Evolutionary conservation across 345 rosid genomes (phyloP).

Genomic region (Xanthoceras sorbifolium): DNA sequence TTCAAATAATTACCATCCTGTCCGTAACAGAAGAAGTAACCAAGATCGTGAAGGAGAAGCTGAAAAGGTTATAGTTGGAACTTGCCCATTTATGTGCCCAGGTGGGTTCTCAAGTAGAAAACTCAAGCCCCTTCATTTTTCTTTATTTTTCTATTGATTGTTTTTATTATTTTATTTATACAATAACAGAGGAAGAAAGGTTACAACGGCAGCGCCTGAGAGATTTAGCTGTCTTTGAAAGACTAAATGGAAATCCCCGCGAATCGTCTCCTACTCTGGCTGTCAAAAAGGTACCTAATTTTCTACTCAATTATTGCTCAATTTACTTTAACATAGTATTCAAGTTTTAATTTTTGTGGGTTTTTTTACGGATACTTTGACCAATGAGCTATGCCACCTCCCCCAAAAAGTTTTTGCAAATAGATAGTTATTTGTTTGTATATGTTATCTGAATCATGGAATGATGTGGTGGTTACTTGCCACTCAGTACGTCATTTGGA

Average conservation of each 20-base stretch:
- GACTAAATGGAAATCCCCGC: conserved; percentile 74
- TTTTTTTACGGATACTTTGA: too few relatives aligned
- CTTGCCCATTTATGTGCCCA: conserved; percentile 90
- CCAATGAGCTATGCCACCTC: too few relatives aligned
- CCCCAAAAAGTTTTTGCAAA: too few relatives aligned
- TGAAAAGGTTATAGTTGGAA: conserved; percentile 49
- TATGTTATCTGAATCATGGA: too few relatives aligned
- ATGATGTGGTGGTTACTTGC: too few relatives aligned
- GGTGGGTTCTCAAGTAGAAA: conserved; percentile 37
- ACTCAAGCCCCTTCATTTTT: neutral
- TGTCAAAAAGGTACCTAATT: conserved; percentile 68
- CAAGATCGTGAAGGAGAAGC: conserved; percentile 9
- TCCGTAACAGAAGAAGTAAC: neutral
- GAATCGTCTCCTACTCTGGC: conserved; percentile 70
- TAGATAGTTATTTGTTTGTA: too few relatives aligned
- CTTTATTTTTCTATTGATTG: neutral
- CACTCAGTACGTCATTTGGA: too few relatives aligned
- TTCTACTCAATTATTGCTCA: neutral
- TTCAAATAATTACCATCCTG: neutral
- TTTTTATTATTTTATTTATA: neutral
- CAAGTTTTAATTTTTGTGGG: too few relatives aligned
- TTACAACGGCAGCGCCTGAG: conserved; percentile 70
- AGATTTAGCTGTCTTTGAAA: conserved; percentile 78
- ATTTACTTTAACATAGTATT: neutral
- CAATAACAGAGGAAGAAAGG: conserved; percentile 62